A percentile compares a stretch with the other conserved stretches of the same genome.
These are phyloP conservation scores for Parathielavia hyrcaniae DNA, from an alignment of 495 filamentous ascomycete species.

Conservation along the genomic window DNA sequence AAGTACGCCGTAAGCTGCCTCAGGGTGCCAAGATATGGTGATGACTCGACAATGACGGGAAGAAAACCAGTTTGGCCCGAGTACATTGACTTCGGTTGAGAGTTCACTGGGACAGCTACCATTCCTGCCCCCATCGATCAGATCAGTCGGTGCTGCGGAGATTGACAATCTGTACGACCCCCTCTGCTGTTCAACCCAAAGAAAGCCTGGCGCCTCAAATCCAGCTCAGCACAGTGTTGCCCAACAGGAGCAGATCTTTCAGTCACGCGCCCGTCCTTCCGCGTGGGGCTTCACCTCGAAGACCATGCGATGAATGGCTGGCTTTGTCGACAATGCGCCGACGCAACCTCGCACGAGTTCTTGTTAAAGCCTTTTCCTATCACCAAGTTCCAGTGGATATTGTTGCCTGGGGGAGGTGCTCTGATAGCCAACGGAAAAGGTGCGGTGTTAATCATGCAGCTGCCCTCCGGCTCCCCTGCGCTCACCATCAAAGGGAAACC, in stretches of 20 bases:
- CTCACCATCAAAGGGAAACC: neutral
- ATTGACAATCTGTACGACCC: neutral
- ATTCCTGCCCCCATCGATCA: neutral
- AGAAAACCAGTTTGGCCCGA: neutral
- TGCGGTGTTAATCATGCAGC: neutral
- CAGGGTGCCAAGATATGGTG: too few relatives aligned
- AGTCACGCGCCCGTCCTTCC: conserved; percentile 4
- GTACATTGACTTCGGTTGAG: neutral
- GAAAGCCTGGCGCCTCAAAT: neutral
- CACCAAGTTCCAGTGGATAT: neutral
- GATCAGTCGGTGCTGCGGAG: neutral
- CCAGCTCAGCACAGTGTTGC: neutral
- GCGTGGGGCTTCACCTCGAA: neutral
- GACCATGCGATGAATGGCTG: neutral
- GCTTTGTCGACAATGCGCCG: neutral
- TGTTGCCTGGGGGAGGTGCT: neutral
- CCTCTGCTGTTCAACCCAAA: conserved; percentile 1
- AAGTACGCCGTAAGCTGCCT: too few relatives aligned
- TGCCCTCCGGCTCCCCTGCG: neutral
- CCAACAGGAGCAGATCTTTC: neutral
- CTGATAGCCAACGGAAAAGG: neutral
- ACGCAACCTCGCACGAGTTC: neutral
- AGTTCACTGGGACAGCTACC: too few relatives aligned
- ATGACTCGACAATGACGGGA: too few relatives aligned
- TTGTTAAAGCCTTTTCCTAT: neutral